Evolutionary conservation across 1,284 basidiomycete genomes (phyloP).

Genomic region (Fomitopsis palustris): DNA sequence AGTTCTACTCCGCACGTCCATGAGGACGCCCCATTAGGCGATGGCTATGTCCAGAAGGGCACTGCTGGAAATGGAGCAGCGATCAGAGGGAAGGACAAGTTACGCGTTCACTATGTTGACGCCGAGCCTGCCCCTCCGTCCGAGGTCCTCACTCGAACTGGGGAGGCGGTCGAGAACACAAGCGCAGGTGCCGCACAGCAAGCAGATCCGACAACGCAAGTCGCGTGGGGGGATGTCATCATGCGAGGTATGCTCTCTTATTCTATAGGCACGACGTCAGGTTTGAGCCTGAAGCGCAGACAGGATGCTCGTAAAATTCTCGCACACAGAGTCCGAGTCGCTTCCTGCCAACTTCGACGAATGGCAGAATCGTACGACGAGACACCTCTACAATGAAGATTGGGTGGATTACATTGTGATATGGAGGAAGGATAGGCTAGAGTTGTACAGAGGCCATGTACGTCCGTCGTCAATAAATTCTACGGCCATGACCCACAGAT

Average conservation of each 20-base stretch:
- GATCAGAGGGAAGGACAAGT: slow-evolving; percentile 27
- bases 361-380: slow-evolving; percentile 54
- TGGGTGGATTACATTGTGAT: slow-evolving; percentile 80
- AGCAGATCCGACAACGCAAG: slow-evolving; percentile 20
- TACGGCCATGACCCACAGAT: slow-evolving; percentile 4
- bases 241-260: slow-evolving; percentile 52
- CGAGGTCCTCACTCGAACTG: slow-evolving; percentile 56
- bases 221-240: slow-evolving; percentile 43
- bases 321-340: slow-evolving; percentile 52
- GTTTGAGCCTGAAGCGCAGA: slow-evolving; percentile 41
- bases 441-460: slow-evolving; percentile 80
- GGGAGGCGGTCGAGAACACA: slow-evolving; percentile 47
- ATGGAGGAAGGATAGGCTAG: slow-evolving; percentile 70
- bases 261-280: slow-evolving; percentile 10
- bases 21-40: not conserved
- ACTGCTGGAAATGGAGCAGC: not conserved
- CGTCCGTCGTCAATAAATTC: slow-evolving; percentile 20
- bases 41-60: not conserved
- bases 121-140: slow-evolving; percentile 46
- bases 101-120: slow-evolving; percentile 31
- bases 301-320: slow-evolving; percentile 79
- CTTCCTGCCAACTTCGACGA: slow-evolving; percentile 65
- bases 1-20: not conserved
- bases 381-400: slow-evolving; percentile 60
- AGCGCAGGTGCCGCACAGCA: slow-evolving; percentile 56